Percentiles rank a stretch among this genome's conserved stretches.
Evolutionary conservation across 768 basidiomycete species (phyloP).

Genomic region (Boletus pseudo-olivaceus): DNA sequence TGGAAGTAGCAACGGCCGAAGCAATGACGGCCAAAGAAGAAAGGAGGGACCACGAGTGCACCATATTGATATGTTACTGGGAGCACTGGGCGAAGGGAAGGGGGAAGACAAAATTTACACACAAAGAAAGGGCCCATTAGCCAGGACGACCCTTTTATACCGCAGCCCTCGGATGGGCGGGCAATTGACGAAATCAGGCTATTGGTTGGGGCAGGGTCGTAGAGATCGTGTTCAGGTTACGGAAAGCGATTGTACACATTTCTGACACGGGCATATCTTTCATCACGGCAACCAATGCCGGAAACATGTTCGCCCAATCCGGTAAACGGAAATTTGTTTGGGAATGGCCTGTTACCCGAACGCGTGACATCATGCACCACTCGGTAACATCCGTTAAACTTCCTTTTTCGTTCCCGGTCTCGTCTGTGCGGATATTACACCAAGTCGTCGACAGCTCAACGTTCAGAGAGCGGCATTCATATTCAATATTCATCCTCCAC

Average conservation of each 20-base stretch:
- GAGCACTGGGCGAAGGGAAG: slow-evolving; percentile 9
- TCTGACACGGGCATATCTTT: not conserved
- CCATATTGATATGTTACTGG: slow-evolving; percentile 2
- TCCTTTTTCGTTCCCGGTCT: not conserved
- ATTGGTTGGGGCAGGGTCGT: slow-evolving; percentile 7
- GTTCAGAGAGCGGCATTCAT: not conserved
- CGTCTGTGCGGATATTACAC: too few relatives aligned
- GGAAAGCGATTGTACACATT: not conserved
- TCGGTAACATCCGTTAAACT: not conserved
- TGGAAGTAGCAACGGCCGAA: slow-evolving; percentile 16
- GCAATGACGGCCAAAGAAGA: slow-evolving; percentile 19
- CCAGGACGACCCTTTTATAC: slow-evolving; percentile 22
- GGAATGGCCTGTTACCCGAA: not conserved
- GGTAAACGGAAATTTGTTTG: not conserved
- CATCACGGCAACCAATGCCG: not conserved
- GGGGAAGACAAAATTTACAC: slow-evolving; percentile 23
- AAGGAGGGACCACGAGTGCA: slow-evolving; percentile 32
- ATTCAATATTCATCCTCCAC: not conserved
- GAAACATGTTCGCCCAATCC: not conserved
- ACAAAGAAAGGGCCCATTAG: not conserved
- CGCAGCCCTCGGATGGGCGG: not conserved
- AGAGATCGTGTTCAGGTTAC: not conserved
- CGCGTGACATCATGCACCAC: too few relatives aligned
- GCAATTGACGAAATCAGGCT: not conserved
- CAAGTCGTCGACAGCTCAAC: too few relatives aligned